Evolutionary conservation across 805 yeast species (phyloP).

Genomic region (Metschnikowia orientalis): DNA sequence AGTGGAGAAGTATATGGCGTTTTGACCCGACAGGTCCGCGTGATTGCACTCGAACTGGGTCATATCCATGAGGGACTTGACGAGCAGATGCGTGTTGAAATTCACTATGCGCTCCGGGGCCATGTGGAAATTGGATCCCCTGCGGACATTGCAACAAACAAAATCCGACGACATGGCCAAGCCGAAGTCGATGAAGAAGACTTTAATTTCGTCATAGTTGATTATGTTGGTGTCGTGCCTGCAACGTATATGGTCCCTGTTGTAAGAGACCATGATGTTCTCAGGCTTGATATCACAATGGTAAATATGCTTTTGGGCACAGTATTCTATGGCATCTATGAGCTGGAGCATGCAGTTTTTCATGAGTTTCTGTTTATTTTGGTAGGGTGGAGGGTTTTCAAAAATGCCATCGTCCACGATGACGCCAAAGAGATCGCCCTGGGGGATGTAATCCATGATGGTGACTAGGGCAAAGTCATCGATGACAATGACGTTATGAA

Average conservation of each 20-base stretch:
- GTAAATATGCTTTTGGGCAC: constrained; percentile 29
- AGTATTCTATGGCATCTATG: constrained; percentile 33
- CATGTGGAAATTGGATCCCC: constrained; percentile 90
- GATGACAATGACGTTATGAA: constrained; percentile 66
- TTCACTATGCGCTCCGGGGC: constrained; percentile 77
- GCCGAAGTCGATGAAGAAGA: constrained; percentile 84
- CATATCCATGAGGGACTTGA: constrained; percentile 28
- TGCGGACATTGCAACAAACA: constrained; percentile 66
- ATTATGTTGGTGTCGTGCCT: constrained; percentile 18
- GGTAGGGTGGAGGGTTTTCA: constrained; percentile 46
- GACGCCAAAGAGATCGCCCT: constrained; percentile 82
- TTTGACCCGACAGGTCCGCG: constrained; percentile 16
- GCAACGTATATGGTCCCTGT: constrained; percentile 12
- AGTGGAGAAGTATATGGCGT: constrained; percentile 52
- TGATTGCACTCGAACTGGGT: constrained; percentile 21
- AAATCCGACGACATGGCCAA: constrained; percentile 60
- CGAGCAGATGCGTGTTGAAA: constrained; percentile 29
- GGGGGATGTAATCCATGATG: constrained; percentile 79
- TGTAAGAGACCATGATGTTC: constrained; percentile 35
- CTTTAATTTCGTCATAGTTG: constrained; percentile 46
- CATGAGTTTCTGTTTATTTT: constrained; percentile 44
- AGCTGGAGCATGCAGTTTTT: constrained; percentile 40
- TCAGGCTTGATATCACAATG: constrained; percentile 44
- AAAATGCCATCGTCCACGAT: constrained; percentile 74
- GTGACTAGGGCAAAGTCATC: constrained; percentile 55